A percentile compares a stretch with the other conserved stretches of the same genome.
phyloP scores from a whole-genome alignment of 1,284 basidiomycete species.

The Fomitopsis palustris region DNA sequence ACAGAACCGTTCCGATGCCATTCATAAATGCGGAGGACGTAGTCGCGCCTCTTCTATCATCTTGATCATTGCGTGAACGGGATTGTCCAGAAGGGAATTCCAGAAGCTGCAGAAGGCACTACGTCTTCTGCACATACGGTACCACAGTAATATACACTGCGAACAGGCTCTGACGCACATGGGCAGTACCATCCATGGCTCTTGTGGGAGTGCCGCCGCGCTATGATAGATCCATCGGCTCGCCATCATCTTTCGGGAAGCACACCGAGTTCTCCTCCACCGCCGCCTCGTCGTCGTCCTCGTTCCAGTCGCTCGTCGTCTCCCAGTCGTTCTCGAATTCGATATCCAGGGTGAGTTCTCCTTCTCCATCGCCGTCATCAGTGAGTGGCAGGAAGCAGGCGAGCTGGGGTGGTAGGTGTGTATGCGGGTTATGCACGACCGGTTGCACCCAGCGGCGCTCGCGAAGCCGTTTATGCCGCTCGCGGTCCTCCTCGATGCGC shows the following conservation, averaged over 20 bases:
- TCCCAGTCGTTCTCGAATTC: slow-evolving; percentile 96
- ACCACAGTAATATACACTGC: no score
- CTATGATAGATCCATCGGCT: slow-evolving; percentile 54
- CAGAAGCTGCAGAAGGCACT: no score
- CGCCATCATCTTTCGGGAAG: slow-evolving; percentile 45
- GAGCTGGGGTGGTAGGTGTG: slow-evolving; percentile 42
- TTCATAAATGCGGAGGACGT: no score
- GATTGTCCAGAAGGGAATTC: no score
- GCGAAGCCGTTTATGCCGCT: slow-evolving; percentile 89
- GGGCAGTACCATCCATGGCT: no score
- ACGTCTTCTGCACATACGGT: no score
- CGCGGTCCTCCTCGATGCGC: slow-evolving; percentile 92
- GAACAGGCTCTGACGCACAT: no score
- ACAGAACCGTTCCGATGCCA: no score
- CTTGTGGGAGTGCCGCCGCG: background rate
- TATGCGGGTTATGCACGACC: slow-evolving; percentile 44
- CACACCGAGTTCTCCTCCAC: slow-evolving; percentile 66
- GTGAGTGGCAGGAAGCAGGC: slow-evolving; percentile 59
- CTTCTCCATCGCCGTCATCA: slow-evolving; percentile 39
- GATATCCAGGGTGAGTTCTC: slow-evolving; percentile 67
- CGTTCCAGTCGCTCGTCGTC: slow-evolving; percentile 82
- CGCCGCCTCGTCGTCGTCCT: slow-evolving; percentile 79
- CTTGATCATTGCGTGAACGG: no score
- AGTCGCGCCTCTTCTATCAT: no score
- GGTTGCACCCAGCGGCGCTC: slow-evolving; percentile 94